Conservation (phyloP, 768 basidiomycete species). For the Xerocomellus intermedius region DNA sequence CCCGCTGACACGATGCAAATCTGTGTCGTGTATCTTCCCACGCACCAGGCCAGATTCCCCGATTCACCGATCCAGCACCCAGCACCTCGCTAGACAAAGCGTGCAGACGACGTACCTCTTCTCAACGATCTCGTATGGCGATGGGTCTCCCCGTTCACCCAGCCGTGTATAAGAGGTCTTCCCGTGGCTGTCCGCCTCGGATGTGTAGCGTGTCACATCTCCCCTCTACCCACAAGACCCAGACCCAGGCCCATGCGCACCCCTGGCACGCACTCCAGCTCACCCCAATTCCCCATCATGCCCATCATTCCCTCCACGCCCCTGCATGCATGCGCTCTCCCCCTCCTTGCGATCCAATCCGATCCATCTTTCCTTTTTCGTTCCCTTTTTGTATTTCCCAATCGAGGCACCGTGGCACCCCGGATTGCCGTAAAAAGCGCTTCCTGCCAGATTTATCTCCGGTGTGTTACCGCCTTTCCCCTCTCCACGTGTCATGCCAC, state of each 20-base stretch:
- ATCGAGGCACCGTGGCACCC: constrained; percentile 27
- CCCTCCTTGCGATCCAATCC: constrained; percentile 8
- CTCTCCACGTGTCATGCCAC: constrained; percentile 23
- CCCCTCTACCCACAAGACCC: constrained; percentile 29
- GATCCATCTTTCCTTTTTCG: constrained; percentile 17
- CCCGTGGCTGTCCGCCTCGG: constrained; percentile 23
- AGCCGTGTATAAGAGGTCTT: constrained; percentile 19
- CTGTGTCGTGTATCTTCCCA: constrained; percentile 29
- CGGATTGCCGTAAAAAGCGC: constrained; percentile 27
- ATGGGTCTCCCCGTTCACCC: not conserved
- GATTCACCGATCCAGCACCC: constrained; percentile 30
- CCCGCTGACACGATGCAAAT: constrained; percentile 33
- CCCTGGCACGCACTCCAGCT: constrained; percentile 14
- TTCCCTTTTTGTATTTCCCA: constrained; percentile 17
- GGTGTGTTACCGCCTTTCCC: constrained; percentile 11
- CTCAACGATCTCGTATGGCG: constrained; percentile 8
- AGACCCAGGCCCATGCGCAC: constrained; percentile 17
- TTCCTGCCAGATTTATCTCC: constrained; percentile 29
- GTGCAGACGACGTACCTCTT: constrained; percentile 22
- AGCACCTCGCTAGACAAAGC: not conserved
- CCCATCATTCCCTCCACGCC: constrained; percentile 23
- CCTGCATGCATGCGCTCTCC: constrained; percentile 16
- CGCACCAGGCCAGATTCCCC: constrained; percentile 27
- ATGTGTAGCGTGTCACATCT: constrained; percentile 8
- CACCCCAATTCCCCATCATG: constrained; percentile 24